phyloP scores from a whole-genome alignment of 371 early-diverging fungal genomes.

The Saksenaea vasiformis region DNA sequence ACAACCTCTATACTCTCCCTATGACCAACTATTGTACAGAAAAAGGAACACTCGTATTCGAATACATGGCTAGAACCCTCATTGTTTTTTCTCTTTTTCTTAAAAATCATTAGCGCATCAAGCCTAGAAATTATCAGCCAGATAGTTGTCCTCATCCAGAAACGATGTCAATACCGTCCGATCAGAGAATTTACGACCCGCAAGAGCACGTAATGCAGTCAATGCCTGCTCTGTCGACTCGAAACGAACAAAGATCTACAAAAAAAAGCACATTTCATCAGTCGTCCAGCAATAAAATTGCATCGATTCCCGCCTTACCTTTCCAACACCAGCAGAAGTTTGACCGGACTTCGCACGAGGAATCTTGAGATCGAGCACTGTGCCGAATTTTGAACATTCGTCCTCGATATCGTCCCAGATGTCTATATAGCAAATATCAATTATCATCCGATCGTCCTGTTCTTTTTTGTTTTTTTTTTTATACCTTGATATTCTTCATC shows the following conservation, averaged over 20 bases:
- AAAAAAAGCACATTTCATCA: background rate
- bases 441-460: background rate
- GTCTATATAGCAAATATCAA: conserved; percentile 51
- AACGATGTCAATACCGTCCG: conserved; percentile 92
- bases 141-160: conserved; percentile 70
- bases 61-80: background rate
- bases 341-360: conserved; percentile 74
- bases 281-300: background rate
- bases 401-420: conserved; percentile 90
- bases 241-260: conserved; percentile 86
- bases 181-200: conserved; percentile 93
- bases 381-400: conserved; percentile 89
- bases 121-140: conserved; percentile 61
- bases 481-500: conserved; percentile 90
- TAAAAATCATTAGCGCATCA: conserved; percentile 4
- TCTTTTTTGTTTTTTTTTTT: no score
- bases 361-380: conserved; percentile 78
- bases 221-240: conserved; percentile 57
- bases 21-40: background rate
- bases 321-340: conserved; percentile 76
- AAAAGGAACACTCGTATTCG: background rate
- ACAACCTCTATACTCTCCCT: background rate
- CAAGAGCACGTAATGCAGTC: conserved; percentile 80
- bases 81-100: conserved; percentile 1
- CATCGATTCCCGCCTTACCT: conserved; percentile 63